These are phyloP conservation scores for Phytophthora chlamydospora DNA, from an alignment of 352 stramenopile genomes.

Conservation along the genomic window DNA sequence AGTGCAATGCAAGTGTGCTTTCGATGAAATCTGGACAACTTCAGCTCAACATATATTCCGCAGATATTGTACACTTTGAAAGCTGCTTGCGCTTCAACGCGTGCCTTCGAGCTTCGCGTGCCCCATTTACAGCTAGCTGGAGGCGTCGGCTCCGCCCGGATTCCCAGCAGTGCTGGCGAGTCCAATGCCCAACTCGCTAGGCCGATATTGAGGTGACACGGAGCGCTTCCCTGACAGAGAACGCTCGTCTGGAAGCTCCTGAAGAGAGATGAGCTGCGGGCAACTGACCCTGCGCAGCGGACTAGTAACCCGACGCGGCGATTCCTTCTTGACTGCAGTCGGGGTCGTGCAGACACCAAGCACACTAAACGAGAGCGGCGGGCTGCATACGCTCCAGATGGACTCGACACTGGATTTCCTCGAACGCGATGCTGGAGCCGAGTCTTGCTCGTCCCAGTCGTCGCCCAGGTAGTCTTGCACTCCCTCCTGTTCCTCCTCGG, in stretches of 20 bases:
- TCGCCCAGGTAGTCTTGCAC: conserved; percentile 24
- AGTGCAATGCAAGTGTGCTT: too few species aligned
- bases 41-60: too few species aligned
- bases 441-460: conserved; percentile 25
- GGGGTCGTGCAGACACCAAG: conserved; percentile 20
- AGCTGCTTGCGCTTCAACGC: too few species aligned
- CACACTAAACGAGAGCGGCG: conserved; percentile 15
- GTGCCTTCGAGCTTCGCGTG: too few species aligned
- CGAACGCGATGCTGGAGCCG: background rate
- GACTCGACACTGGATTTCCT: conserved; percentile 13
- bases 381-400: conserved; percentile 15
- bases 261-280: conserved; percentile 4
- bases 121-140: background rate
- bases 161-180: conserved; percentile 15
- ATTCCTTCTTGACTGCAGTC: conserved; percentile 7
- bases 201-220: conserved; percentile 21
- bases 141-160: background rate
- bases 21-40: too few species aligned
- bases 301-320: conserved; percentile 13
- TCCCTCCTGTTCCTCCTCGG: conserved; percentile 21
- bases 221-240: conserved; percentile 7
- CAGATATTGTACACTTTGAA: too few species aligned
- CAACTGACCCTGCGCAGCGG: conserved; percentile 10
- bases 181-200: conserved; percentile 26
- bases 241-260: background rate